phyloP scores from a whole-genome alignment of 192 early-diverging fungal species.

The Backusella psychrophila region DNA sequence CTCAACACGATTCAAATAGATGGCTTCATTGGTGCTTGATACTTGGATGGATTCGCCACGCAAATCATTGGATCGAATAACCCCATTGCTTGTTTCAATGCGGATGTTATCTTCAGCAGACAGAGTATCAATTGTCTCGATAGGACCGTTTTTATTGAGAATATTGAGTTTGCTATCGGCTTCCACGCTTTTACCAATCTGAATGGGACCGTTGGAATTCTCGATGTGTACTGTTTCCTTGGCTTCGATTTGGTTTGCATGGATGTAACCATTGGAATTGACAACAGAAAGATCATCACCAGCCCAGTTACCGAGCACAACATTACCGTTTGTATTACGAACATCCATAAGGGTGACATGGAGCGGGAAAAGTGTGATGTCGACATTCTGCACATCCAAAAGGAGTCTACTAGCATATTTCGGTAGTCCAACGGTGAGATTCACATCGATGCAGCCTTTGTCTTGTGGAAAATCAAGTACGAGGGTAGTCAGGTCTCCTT shows the following conservation, averaged over 20 bases:
- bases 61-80: neutral
- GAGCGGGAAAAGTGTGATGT: neutral
- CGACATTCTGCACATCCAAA: neutral
- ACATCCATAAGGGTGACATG: neutral
- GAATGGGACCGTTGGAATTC: neutral
- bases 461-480: neutral
- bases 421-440: neutral
- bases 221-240: neutral
- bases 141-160: neutral
- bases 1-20: neutral
- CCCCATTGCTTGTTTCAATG: neutral
- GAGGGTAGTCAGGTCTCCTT: neutral
- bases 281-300: neutral
- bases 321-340: neutral
- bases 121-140: neutral
- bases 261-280: neutral
- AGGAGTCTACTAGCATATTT: neutral
- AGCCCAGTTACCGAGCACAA: neutral
- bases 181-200: neutral
- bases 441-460: neutral
- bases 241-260: neutral
- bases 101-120: neutral
- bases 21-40: neutral
- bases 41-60: neutral
- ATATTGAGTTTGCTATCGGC: neutral